phyloP scores from a whole-genome alignment of 2,329 filamentous ascomycete genomes.

The Calonectria hongkongensis region DNA sequence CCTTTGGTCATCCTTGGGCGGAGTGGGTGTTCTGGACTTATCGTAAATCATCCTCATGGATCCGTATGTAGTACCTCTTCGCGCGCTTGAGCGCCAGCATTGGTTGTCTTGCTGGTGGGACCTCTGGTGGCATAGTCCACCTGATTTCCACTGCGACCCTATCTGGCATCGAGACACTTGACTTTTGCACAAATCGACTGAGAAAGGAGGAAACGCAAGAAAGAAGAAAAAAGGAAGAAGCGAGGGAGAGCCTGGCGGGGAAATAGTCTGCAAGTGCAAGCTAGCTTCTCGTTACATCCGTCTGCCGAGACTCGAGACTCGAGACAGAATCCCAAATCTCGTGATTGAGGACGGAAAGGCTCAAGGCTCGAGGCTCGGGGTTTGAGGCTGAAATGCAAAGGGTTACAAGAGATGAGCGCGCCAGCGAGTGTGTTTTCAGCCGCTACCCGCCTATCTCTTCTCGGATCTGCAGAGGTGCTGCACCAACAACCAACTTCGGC shows the following conservation, averaged over 20 bases:
- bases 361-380: conserved; percentile 26
- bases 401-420: conserved; percentile 28
- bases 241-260: conserved; percentile 32
- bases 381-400: conserved; percentile 12
- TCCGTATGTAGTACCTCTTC: conserved; percentile 60
- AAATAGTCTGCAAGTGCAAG: conserved; percentile 55
- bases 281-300: conserved; percentile 39
- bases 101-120: conserved; percentile 42
- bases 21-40: conserved; percentile 42
- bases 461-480: conserved; percentile 29
- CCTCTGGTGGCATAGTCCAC: conserved; percentile 51
- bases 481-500: conserved; percentile 27
- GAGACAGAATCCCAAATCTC: conserved; percentile 18
- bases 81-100: conserved; percentile 41
- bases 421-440: conserved; percentile 30
- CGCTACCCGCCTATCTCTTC: conserved; percentile 27
- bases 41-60: conserved; percentile 62
- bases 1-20: conserved; percentile 34
- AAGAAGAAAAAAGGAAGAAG: conserved; percentile 22
- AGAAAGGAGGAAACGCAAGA: conserved; percentile 32
- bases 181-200: conserved; percentile 42
- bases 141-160: conserved; percentile 43
- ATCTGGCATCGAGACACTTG: conserved; percentile 44
- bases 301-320: conserved; percentile 25
- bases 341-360: conserved; percentile 20